phyloP scores from a whole-genome alignment of 345 rosid genomes.

The Camelina sativa region DNA sequence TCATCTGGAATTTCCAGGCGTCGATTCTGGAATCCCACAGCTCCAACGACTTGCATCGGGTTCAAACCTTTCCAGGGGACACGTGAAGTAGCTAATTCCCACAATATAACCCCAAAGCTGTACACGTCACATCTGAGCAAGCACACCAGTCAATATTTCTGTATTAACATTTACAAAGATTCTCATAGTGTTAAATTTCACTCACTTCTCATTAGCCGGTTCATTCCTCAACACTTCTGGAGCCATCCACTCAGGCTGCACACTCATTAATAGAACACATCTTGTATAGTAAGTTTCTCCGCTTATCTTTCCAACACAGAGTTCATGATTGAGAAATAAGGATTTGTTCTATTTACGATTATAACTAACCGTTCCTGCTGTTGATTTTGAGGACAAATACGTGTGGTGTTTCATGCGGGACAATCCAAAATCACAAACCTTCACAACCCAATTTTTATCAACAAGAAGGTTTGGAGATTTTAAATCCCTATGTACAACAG shows the following conservation, averaged over 20 bases:
- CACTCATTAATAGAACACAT: conserved; percentile 14
- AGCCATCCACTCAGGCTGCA: conserved; percentile 99
- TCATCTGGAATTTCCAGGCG: conserved; percentile 83
- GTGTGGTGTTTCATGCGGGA: conserved; percentile 93
- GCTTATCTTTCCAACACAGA: conserved; percentile 23
- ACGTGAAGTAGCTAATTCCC: conserved; percentile 82
- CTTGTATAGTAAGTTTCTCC: conserved; percentile 6
- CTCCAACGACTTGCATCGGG: conserved; percentile 99
- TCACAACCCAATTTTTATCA: conserved; percentile 94
- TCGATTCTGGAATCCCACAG: conserved; percentile 95
- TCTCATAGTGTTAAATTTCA: conserved; percentile 30
- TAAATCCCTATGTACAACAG: conserved; percentile 95
- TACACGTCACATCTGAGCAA: conserved; percentile 89
- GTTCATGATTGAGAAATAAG: neutral
- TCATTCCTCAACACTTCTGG: conserved; percentile 98
- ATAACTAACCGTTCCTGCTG: conserved; percentile 88
- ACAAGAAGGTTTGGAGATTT: conserved; percentile 98
- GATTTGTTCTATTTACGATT: neutral
- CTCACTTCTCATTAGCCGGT: conserved; percentile 96
- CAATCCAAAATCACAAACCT: conserved; percentile 99
- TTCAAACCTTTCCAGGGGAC: conserved; percentile 96
- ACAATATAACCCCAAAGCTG: conserved; percentile 96
- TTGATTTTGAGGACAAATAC: conserved; percentile 89
- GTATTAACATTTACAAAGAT: conserved; percentile 5
- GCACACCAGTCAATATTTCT: conserved; percentile 29